Evolutionary conservation across 78 protist genomes (phyloP), one percentile per base, ranked within the genome.

Genomic region (Acrasis kona): DNA sequence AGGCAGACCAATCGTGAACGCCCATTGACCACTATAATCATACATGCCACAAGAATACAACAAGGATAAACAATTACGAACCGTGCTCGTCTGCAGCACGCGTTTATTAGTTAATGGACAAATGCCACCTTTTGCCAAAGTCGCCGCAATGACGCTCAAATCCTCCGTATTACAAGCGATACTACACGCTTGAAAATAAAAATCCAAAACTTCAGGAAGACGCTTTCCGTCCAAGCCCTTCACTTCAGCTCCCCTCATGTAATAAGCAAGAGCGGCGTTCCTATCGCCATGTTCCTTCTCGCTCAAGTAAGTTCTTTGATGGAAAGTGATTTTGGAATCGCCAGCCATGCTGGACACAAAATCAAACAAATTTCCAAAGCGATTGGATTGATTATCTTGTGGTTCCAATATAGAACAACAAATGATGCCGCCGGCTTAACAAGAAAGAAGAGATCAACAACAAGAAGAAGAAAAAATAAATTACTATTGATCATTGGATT

Each of bases 361-460:
- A 41, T 6, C 36, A 29, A 5, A 36, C 2, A 41, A 27, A 28
- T n/a, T 38, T 5, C 4, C 39, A 64, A 66, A 1, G 75, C 2
- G 5, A 39, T 2, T 61, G 5, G 5, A 10, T 38, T 10, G 2
- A 29, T 8, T 5, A 38, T 57, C n/a, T 28, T 32, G 66, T 3
- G 39, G 41, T n/a, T 65, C 2, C 37, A 84, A 4, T 27, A 84
- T 10, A 5, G 79, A 58, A 72, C 67, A 50, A 7, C 50, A 0
- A 39, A 77, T 61, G 71, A 81, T 77, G 27, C 87, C 90, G 3
- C 90, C 90, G 5, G 84, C 28, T 76, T 86, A n/a, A n/a, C 82
- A n/a, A n/a, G n/a, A n/a, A n/a, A n/a, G n/a, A n/a, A n/a, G n/a
- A n/a, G n/a, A n/a, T n/a, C n/a, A n/a, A n/a, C n/a, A n/a, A n/a